Evolutionary conservation across 768 basidiomycete genomes (phyloP).

Genomic region (Saitozyma podzolica): DNA sequence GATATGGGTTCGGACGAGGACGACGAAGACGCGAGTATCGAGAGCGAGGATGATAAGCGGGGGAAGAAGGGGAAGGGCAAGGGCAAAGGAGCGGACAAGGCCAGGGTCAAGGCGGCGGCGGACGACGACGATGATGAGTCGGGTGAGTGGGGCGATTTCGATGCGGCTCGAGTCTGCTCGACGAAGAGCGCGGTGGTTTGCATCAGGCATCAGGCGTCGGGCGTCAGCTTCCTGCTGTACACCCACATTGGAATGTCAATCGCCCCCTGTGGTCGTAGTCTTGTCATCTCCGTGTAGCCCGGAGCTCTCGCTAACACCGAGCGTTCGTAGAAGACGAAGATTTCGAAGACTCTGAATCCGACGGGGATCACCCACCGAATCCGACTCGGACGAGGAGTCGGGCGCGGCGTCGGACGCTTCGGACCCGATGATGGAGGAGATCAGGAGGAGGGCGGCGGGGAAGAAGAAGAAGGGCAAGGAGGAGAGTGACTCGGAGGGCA

Average conservation of each 20-base stretch:
- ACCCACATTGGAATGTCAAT: too few relatives aligned
- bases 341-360: slow-evolving; percentile 81
- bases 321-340: slow-evolving; percentile 69
- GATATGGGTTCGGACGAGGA: slow-evolving; percentile 54
- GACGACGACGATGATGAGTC: slow-evolving; percentile 57
- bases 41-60: slow-evolving; percentile 69
- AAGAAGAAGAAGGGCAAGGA: slow-evolving; percentile 17
- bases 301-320: neutral
- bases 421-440: slow-evolving; percentile 46
- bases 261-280: too few relatives aligned
- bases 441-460: slow-evolving; percentile 50
- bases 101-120: slow-evolving; percentile 20
- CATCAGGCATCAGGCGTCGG: too few relatives aligned
- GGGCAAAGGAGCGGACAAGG: slow-evolving; percentile 57
- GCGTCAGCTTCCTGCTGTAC: too few relatives aligned
- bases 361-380: slow-evolving; percentile 86
- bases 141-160: slow-evolving; percentile 18
- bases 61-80: slow-evolving; percentile 63
- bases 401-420: slow-evolving; percentile 49
- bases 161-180: too few relatives aligned
- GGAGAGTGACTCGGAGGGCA: slow-evolving; percentile 20
- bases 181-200: too few relatives aligned
- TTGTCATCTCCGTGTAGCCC: neutral
- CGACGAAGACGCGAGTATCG: slow-evolving; percentile 41
- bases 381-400: slow-evolving; percentile 64